Conservation (phyloP, 257 asterid genomes). For the Solanum paucissectum region DNA sequence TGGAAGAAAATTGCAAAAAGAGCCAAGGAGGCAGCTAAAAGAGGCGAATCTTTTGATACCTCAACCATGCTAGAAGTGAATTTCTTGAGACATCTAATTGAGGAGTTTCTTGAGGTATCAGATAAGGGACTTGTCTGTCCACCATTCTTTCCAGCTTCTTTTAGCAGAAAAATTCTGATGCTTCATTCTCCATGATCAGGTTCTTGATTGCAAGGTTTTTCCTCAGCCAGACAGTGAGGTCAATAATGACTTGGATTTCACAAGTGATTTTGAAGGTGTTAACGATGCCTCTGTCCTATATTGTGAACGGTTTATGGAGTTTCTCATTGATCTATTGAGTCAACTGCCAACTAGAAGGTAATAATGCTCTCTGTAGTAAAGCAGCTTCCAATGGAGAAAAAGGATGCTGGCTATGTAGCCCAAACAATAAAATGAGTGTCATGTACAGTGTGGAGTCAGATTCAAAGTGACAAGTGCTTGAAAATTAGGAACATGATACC, state of each 20-base stretch:
- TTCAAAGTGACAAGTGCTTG: neutral
- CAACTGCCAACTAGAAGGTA: slow-evolving; percentile 98
- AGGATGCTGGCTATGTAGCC: neutral
- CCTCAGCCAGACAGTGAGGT: slow-evolving; percentile 24
- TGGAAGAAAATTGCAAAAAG: slow-evolving; percentile 78
- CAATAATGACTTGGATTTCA: slow-evolving; percentile 21
- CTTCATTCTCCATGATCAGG: slow-evolving; percentile 30
- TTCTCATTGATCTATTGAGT: slow-evolving; percentile 97
- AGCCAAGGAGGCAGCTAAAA: slow-evolving; percentile 59
- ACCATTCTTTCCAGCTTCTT: neutral
- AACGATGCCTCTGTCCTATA: slow-evolving; percentile 72
- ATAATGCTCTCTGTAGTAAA: neutral
- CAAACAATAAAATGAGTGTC: neutral
- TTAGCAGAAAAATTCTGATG: slow-evolving; percentile 8
- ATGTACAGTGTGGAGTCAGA: neutral
- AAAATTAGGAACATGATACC: neutral
- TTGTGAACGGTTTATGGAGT: slow-evolving; percentile 96
- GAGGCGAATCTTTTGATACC: slow-evolving; percentile 44
- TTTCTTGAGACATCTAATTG: slow-evolving; percentile 75
- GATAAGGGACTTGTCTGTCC: neutral
- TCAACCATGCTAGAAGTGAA: slow-evolving; percentile 53
- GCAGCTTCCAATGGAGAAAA: neutral
- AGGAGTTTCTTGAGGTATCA: slow-evolving; percentile 79
- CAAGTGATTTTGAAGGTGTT: slow-evolving; percentile 27
- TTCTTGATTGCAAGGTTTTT: slow-evolving; percentile 74